Conservation (phyloP, 1,139 yeast species). For the Meyerozyma elateridarum region DNA sequence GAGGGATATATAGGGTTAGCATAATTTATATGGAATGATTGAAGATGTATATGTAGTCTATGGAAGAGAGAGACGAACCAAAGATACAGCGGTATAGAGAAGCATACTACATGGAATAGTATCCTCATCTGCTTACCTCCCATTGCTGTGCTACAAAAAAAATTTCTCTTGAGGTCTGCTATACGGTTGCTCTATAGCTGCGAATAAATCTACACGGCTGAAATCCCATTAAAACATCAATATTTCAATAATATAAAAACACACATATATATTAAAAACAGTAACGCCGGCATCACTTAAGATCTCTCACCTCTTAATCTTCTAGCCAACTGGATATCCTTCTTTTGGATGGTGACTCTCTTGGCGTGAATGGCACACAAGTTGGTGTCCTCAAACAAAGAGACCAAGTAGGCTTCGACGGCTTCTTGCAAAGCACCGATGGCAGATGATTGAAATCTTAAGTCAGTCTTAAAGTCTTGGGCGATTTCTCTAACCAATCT, state of each 20-base stretch:
- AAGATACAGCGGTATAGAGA: too few relatives aligned
- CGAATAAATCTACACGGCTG: too few relatives aligned
- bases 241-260: background rate
- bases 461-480: slow-evolving; percentile 48
- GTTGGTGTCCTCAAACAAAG: slow-evolving; percentile 49
- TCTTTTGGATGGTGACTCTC: slow-evolving; percentile 77
- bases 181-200: too few relatives aligned
- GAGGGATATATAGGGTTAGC: background rate
- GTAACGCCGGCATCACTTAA: slow-evolving; percentile 13
- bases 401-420: slow-evolving; percentile 49
- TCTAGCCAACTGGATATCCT: slow-evolving; percentile 98
- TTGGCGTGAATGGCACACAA: slow-evolving; percentile 53
- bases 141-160: background rate
- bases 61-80: too few relatives aligned
- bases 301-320: slow-evolving; percentile 79
- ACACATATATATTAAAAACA: slow-evolving; percentile 3
- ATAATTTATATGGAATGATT: background rate
- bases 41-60: too few relatives aligned
- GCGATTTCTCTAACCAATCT: slow-evolving; percentile 48
- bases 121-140: too few relatives aligned
- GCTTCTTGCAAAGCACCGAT: slow-evolving; percentile 53
- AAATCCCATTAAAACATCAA: background rate
- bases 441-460: slow-evolving; percentile 49
- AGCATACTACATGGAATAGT: too few relatives aligned
- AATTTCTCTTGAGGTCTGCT: too few relatives aligned